Conservation (phyloP, 768 basidiomycete species). For the Leccinum disarticulatum region DNA sequence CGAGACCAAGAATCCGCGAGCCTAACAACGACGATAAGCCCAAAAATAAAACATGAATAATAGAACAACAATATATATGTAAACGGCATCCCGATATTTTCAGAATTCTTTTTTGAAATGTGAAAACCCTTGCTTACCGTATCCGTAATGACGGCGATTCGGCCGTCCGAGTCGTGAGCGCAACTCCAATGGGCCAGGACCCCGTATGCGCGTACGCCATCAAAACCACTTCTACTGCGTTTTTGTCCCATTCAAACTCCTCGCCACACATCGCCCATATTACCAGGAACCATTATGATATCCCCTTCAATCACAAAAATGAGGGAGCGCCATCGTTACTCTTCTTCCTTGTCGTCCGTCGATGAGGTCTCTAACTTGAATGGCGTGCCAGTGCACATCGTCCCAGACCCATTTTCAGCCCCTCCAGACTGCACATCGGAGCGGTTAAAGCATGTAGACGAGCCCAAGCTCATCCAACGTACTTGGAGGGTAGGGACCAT, state of each 20-base stretch:
- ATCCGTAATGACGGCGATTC: constrained; percentile 79
- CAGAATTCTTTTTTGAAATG: background rate
- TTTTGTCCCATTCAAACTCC: constrained; percentile 66
- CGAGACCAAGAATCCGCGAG: constrained; percentile 73
- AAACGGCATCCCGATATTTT: background rate
- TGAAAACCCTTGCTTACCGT: constrained; percentile 34
- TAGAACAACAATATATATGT: background rate
- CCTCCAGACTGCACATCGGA: constrained; percentile 31
- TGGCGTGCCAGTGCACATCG: constrained; percentile 14
- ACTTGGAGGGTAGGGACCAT: constrained; percentile 39
- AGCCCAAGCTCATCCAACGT: constrained; percentile 20
- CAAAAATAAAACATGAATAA: background rate
- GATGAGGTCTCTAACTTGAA: constrained; percentile 30
- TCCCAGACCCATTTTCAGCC: constrained; percentile 51
- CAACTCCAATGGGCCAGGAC: constrained; percentile 42
- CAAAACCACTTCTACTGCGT: constrained; percentile 72
- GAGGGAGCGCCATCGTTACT: constrained; percentile 35
- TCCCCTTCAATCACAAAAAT: constrained; percentile 30
- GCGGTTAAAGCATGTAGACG: constrained; percentile 3
- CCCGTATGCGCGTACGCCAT: constrained; percentile 51
- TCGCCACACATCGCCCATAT: constrained; percentile 40
- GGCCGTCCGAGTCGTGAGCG: constrained; percentile 34
- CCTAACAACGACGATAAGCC: constrained; percentile 28
- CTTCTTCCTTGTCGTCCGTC: constrained; percentile 3
- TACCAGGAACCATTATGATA: constrained; percentile 40